These are phyloP conservation scores for Galerina sulciceps DNA, from an alignment of 768 basidiomycete genomes.

Conservation along the genomic window DNA sequence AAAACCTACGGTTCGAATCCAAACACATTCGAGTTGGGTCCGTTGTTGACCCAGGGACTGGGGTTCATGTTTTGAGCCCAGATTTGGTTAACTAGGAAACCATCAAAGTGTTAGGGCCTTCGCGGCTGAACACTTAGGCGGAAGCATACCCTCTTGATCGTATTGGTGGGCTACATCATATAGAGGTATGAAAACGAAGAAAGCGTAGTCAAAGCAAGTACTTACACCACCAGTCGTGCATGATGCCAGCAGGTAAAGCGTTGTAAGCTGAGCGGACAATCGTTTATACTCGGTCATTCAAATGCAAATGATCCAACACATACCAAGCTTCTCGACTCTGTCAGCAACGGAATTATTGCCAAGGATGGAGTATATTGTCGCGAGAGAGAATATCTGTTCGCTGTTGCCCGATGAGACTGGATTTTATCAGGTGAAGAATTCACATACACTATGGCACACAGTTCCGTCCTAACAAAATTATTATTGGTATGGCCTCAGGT, in stretches of 20 bases:
- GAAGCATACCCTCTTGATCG: constrained; percentile 40
- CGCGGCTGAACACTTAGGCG: background rate
- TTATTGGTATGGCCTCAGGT: background rate
- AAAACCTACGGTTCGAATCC: constrained; percentile 44
- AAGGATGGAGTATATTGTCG: constrained; percentile 43
- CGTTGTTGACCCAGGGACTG: constrained; percentile 41
- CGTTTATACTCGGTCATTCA: background rate
- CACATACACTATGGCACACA: constrained; percentile 45
- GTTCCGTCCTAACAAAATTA: constrained; percentile 31
- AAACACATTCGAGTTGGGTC: constrained; percentile 43
- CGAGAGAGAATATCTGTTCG: constrained; percentile 48
- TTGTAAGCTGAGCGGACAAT: constrained; percentile 35
- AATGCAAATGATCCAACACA: constrained; percentile 4
- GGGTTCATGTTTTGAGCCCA: constrained; percentile 45
- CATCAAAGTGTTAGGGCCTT: background rate
- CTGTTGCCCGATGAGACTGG: constrained; percentile 20
- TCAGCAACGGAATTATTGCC: constrained; percentile 48
- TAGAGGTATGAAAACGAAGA: too few species aligned
- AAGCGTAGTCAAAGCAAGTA: background rate
- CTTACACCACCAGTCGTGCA: constrained; percentile 43
- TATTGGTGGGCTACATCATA: constrained; percentile 41
- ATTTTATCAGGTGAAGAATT: background rate
- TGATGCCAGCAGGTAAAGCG: constrained; percentile 42
- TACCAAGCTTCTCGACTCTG: constrained; percentile 41
- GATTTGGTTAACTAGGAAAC: constrained; percentile 40